These are phyloP conservation scores for Brassica incana DNA, from an alignment of 345 rosid species.

Conservation along the genomic window DNA sequence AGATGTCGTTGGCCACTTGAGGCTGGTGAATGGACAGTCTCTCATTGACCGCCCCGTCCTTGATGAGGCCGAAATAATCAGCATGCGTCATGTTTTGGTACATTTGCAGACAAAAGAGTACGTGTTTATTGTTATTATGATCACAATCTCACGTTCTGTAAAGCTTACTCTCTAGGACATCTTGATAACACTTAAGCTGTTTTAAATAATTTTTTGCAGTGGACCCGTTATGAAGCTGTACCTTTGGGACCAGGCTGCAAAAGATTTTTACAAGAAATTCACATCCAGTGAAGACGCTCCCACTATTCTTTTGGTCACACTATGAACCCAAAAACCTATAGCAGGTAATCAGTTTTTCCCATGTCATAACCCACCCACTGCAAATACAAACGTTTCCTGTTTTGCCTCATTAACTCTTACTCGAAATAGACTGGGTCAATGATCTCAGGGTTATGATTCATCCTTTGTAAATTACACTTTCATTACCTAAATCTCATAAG, in stretches of 20 bases:
- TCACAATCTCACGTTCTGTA: neutral
- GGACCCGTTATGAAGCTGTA: neutral
- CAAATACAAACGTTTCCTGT: no score
- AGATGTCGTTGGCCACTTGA: neutral
- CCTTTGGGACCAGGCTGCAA: neutral
- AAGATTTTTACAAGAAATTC: neutral
- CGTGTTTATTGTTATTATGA: neutral
- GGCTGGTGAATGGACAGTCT: neutral
- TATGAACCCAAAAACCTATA: no score
- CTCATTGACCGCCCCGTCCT: neutral
- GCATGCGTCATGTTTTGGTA: no score
- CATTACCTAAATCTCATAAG: no score
- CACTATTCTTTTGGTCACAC: no score
- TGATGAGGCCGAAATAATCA: neutral
- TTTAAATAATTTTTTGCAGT: neutral
- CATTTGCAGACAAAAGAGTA: neutral
- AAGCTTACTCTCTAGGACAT: neutral
- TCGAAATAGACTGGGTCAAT: no score
- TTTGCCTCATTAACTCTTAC: no score
- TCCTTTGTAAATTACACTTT: no score
- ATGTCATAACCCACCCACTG: no score
- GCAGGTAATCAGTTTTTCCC: no score
- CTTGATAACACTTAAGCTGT: neutral
- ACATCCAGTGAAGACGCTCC: neutral
- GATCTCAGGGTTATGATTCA: no score